Percentiles rank a stretch among this genome's conserved stretches.
phyloP scores from a whole-genome alignment of 2,329 filamentous ascomycete genomes.

The Colletotrichum caudatum region DNA sequence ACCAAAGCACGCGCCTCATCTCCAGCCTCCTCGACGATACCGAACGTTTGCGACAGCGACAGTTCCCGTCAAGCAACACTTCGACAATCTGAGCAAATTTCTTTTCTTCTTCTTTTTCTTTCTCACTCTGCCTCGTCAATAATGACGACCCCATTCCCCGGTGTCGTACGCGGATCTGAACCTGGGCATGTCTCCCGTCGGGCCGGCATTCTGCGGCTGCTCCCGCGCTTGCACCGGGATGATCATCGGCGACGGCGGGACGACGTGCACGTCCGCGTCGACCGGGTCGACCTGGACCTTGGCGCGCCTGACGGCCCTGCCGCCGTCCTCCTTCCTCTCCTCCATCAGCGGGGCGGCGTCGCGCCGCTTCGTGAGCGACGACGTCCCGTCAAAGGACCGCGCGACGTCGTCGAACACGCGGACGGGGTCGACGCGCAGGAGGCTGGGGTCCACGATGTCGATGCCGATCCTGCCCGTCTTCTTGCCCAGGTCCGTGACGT shows the following conservation, averaged over 20 bases:
- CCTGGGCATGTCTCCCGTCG: conserved; percentile 3
- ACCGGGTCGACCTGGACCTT: conserved; percentile 27
- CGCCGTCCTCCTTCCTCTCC: neutral
- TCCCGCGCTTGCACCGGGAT: neutral
- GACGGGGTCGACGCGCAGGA: conserved; percentile 35
- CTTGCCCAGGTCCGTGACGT: conserved; percentile 1
- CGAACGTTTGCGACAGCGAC: neutral
- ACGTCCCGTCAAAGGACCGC: neutral
- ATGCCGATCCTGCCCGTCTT: conserved; percentile 32
- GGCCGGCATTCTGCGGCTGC: too few species aligned
- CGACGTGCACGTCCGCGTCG: conserved; percentile 2
- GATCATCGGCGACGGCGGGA: conserved; percentile 11
- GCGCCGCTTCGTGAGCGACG: neutral
- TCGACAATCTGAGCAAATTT: neutral
- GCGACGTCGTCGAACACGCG: neutral
- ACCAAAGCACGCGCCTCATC: neutral
- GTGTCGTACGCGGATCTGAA: conserved; percentile 11
- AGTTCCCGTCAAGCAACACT: neutral
- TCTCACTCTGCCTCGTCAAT: neutral
- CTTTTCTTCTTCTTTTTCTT: neutral
- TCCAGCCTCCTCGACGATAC: neutral
- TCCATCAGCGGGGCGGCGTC: neutral
- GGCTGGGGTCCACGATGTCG: conserved; percentile 30
- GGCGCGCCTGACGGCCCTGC: neutral
- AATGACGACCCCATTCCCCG: neutral